phyloP scores from a whole-genome alignment of 768 basidiomycete genomes.

The Gelatoporia subvermispora region DNA sequence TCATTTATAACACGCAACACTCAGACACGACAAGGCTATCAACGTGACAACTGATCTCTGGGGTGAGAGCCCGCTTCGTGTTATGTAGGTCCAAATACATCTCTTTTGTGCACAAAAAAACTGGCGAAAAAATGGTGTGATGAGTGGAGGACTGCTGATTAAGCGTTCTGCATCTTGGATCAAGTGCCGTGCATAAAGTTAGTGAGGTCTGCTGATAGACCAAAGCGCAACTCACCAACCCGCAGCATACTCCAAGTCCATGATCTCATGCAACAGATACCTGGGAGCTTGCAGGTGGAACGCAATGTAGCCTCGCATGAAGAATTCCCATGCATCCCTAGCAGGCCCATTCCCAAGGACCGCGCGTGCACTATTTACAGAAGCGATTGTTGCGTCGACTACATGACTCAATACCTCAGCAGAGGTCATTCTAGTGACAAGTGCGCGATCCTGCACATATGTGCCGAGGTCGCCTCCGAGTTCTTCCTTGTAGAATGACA shows the following conservation, averaged over 20 bases:
- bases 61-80: too few relatives aligned
- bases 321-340: conserved; percentile 5
- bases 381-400: conserved; percentile 10
- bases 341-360: conserved; percentile 1
- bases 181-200: too few relatives aligned
- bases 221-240: too few relatives aligned
- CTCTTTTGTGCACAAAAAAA: too few relatives aligned
- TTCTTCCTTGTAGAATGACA: conserved; percentile 18
- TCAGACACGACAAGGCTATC: too few relatives aligned
- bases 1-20: too few relatives aligned
- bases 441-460: conserved; percentile 13
- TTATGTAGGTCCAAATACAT: too few relatives aligned
- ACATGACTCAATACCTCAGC: conserved; percentile 3
- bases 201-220: too few relatives aligned
- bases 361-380: neutral
- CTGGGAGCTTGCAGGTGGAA: conserved; percentile 3
- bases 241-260: conserved; percentile 1
- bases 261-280: conserved; percentile 1
- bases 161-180: too few relatives aligned
- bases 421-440: neutral
- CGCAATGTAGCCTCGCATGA: conserved; percentile 1
- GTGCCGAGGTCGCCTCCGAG: conserved; percentile 7
- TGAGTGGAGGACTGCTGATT: too few relatives aligned
- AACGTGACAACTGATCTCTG: too few relatives aligned
- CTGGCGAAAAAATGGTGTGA: too few relatives aligned